Percentiles rank a stretch among this genome's conserved stretches.
Conservation (phyloP, 2,329 filamentous ascomycete species). For the Zymoseptoria brevis region DNA sequence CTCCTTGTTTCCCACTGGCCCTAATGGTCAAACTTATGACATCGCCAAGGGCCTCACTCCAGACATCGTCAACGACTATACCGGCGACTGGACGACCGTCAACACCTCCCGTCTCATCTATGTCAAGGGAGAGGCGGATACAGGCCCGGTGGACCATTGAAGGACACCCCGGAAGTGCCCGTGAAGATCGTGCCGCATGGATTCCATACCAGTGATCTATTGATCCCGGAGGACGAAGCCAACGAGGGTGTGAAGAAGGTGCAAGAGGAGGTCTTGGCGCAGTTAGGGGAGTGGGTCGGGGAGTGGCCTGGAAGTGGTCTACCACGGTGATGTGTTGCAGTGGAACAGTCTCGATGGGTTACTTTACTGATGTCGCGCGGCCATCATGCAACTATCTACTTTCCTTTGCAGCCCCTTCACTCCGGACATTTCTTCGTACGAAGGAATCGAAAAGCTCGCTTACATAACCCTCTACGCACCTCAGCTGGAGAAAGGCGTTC, state of each 20-base stretch:
- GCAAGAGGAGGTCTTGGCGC: constrained; percentile 42
- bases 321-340: no score
- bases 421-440: no score
- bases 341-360: no score
- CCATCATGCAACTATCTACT: no score
- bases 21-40: constrained; percentile 43
- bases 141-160: constrained; percentile 49
- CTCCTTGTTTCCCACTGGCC: constrained; percentile 46
- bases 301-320: constrained; percentile 32
- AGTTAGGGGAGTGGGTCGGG: constrained; percentile 47
- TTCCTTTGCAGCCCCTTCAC: no score
- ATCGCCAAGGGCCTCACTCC: constrained; percentile 42
- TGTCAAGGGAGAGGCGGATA: constrained; percentile 53
- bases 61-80: constrained; percentile 44
- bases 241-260: constrained; percentile 44
- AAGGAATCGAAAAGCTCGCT: no score
- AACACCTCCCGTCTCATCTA: constrained; percentile 52
- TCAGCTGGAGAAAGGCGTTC: no score
- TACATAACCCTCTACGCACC: no score
- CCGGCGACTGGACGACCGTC: constrained; percentile 47
- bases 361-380: no score
- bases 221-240: constrained; percentile 37
- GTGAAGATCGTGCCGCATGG: constrained; percentile 47
- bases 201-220: constrained; percentile 50
- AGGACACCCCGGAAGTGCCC: constrained; percentile 41